Percentiles rank a stretch among this genome's conserved stretches.
These are phyloP conservation scores for Claviceps fusiformis DNA, from an alignment of 2,329 filamentous ascomycete genomes.

Conservation along the genomic window DNA sequence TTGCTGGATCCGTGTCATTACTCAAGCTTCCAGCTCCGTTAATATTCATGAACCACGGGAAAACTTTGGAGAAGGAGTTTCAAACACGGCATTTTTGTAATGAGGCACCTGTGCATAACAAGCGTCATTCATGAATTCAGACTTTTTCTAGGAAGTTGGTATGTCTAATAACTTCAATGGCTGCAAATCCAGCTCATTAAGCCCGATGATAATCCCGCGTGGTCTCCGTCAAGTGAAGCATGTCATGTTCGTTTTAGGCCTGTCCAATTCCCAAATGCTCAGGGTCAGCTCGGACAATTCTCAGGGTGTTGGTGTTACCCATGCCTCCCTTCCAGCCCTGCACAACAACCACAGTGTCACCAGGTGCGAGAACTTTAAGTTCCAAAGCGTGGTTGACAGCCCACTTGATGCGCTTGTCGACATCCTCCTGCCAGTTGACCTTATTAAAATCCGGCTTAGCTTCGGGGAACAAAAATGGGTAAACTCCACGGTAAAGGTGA, in stretches of 20 bases:
- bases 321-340: slow-evolving; percentile 87
- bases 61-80: background rate
- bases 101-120: background rate
- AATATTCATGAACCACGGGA: background rate
- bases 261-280: slow-evolving; percentile 44
- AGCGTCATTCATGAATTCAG: background rate
- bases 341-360: slow-evolving; percentile 67
- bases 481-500: slow-evolving; percentile 94
- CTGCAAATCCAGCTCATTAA: background rate
- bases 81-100: background rate
- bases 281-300: slow-evolving; percentile 47
- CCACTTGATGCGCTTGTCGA: slow-evolving; percentile 96
- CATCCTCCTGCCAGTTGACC: slow-evolving; percentile 97
- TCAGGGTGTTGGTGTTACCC: slow-evolving; percentile 78
- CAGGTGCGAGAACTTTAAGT: slow-evolving; percentile 60
- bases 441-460: slow-evolving; percentile 86
- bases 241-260: slow-evolving; percentile 7
- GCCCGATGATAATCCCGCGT: no score
- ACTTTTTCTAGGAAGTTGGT: background rate
- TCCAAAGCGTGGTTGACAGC: slow-evolving; percentile 77
- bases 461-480: slow-evolving; percentile 91
- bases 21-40: background rate
- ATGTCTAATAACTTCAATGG: background rate
- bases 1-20: background rate
- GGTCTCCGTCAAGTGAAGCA: background rate